Evolutionary conservation across 2,329 filamentous ascomycete genomes (phyloP).

Genomic region (Bipolaris sorokiniana): DNA sequence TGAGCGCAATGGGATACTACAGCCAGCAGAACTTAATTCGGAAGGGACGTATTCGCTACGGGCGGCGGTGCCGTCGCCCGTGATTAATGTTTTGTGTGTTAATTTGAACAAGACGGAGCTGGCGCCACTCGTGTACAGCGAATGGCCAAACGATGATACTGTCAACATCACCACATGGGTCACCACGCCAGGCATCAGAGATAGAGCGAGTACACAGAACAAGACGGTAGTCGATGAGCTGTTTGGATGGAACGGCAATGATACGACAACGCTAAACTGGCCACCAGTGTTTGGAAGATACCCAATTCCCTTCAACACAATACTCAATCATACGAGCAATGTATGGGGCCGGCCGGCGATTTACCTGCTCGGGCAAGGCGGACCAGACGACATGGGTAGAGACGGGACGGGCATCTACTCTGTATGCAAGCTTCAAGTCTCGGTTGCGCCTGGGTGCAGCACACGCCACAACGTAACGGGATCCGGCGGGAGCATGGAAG

Average conservation of each 20-base stretch:
- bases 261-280: constrained; percentile 57
- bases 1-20: constrained; percentile 68
- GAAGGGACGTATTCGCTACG: constrained; percentile 71
- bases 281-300: constrained; percentile 53
- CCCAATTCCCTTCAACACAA: constrained; percentile 69
- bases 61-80: constrained; percentile 73
- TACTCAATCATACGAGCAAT: constrained; percentile 47
- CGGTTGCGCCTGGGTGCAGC: constrained; percentile 68
- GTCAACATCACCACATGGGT: constrained; percentile 36
- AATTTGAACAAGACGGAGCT: constrained; percentile 68
- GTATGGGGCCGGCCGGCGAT: constrained; percentile 59
- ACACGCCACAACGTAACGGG: constrained; percentile 59
- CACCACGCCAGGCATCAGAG: constrained; percentile 11
- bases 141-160: constrained; percentile 58
- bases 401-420: constrained; percentile 57
- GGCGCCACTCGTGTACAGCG: constrained; percentile 66
- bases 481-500: constrained; percentile 64
- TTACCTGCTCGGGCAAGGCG: constrained; percentile 64
- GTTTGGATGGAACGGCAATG: constrained; percentile 66
- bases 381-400: constrained; percentile 24
- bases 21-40: constrained; percentile 65
- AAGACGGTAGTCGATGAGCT: constrained; percentile 68
- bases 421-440: constrained; percentile 71
- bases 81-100: constrained; percentile 74
- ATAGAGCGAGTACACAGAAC: constrained; percentile 36